phyloP scores from a whole-genome alignment of 148 eudicot species.

The Cornus suecica region DNA sequence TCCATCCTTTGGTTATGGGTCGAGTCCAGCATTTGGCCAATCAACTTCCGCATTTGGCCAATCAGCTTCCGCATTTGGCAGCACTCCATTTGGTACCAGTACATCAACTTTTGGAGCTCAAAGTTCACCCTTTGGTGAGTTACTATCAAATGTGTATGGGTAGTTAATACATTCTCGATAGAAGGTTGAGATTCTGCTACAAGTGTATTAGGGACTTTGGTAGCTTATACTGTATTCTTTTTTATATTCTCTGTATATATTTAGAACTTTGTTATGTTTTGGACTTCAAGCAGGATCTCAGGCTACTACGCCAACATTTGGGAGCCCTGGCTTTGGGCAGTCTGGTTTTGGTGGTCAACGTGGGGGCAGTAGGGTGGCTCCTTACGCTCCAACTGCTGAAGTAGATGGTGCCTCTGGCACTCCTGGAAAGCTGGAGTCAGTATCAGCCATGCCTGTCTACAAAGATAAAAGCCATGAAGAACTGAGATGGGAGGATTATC shows the following conservation, averaged over 20 bases:
- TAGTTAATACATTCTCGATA: neutral
- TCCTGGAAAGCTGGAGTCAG: slow-evolving; percentile 78
- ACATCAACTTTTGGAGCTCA: slow-evolving; percentile 61
- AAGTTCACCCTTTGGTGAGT: slow-evolving; percentile 65
- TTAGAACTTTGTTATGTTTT: slow-evolving; percentile 10
- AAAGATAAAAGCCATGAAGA: slow-evolving; percentile 98
- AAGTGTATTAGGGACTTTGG: neutral
- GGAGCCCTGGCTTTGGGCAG: slow-evolving; percentile 64
- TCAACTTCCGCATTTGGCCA: slow-evolving; percentile 48
- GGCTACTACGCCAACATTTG: slow-evolving; percentile 56
- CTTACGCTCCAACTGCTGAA: slow-evolving; percentile 66
- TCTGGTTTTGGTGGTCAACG: slow-evolving; percentile 63
- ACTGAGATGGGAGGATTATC: slow-evolving; percentile 97
- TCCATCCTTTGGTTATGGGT: slow-evolving; percentile 43
- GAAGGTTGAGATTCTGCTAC: neutral
- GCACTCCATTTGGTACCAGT: slow-evolving; percentile 50
- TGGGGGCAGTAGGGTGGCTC: slow-evolving; percentile 74
- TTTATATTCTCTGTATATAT: slow-evolving; percentile 8
- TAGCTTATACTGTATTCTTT: slow-evolving; percentile 4
- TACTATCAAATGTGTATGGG: neutral
- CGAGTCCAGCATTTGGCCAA: slow-evolving; percentile 39
- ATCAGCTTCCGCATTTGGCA: slow-evolving; percentile 53
- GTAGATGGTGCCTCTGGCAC: slow-evolving; percentile 41
- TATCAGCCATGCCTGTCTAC: slow-evolving; percentile 89
- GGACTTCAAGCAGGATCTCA: slow-evolving; percentile 56